These are phyloP conservation scores for Trichosporon faecale DNA, from an alignment of 1,284 basidiomycete genomes.

Conservation along the genomic window DNA sequence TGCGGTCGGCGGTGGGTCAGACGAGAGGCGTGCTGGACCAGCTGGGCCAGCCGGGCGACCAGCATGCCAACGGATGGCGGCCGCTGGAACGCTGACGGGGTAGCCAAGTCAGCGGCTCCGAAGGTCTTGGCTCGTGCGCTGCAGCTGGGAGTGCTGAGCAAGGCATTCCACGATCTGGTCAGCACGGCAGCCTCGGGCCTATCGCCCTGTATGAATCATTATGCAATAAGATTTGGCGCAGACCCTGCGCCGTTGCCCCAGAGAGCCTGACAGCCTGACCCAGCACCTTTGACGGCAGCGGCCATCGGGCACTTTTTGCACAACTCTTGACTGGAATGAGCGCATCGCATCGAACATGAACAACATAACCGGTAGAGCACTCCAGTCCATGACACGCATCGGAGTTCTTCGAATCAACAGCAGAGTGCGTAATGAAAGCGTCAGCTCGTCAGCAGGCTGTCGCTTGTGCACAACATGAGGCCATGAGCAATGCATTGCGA, in stretches of 20 bases:
- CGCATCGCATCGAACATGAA: neutral
- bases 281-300: neutral
- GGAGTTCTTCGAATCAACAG: neutral
- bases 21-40: too few relatives aligned
- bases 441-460: neutral
- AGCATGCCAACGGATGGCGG: neutral
- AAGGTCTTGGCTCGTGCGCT: neutral
- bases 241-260: neutral
- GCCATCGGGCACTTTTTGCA: neutral
- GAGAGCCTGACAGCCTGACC: neutral
- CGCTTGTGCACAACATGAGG: neutral
- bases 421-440: neutral
- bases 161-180: neutral
- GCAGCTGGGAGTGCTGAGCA: neutral
- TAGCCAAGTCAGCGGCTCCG: neutral
- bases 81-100: neutral
- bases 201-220: neutral
- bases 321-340: neutral
- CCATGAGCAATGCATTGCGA: neutral
- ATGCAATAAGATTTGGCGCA: conserved; percentile 2
- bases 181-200: neutral
- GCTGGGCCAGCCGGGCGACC: too few relatives aligned
- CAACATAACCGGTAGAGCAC: neutral
- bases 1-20: neutral
- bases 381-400: too few relatives aligned